Evolutionary conservation across 2,329 filamentous ascomycete species (phyloP).

Genomic region (Zymoseptoria crescenta): DNA sequence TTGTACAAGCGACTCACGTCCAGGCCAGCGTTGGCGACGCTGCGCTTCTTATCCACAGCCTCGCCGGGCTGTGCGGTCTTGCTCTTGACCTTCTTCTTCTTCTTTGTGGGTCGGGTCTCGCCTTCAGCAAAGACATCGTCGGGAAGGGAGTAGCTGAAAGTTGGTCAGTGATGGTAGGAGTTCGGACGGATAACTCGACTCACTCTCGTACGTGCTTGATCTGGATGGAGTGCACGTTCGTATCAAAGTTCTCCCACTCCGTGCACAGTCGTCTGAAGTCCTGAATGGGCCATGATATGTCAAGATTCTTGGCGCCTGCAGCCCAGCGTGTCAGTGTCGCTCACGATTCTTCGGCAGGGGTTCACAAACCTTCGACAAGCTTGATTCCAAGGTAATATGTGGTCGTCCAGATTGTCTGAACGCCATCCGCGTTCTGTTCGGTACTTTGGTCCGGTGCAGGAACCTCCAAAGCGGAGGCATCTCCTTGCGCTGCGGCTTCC

Average conservation of each 20-base stretch:
- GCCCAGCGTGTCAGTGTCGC: constrained; percentile 2
- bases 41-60: constrained; percentile 35
- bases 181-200: constrained; percentile 29
- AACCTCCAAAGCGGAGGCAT: constrained; percentile 33
- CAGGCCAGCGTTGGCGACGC: constrained; percentile 36
- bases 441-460: constrained; percentile 19
- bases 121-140: constrained; percentile 80
- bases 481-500: constrained; percentile 40
- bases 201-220: constrained; percentile 84
- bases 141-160: constrained; percentile 69
- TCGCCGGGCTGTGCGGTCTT: constrained; percentile 18
- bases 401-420: constrained; percentile 65
- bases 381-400: constrained; percentile 92
- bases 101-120: constrained; percentile 48
- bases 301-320: constrained; percentile 60
- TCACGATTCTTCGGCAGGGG: background rate
- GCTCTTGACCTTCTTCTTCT: constrained; percentile 35
- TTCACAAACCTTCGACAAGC: constrained; percentile 40
- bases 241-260: constrained; percentile 66
- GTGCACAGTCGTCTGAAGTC: constrained; percentile 80
- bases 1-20: constrained; percentile 34
- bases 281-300: constrained; percentile 72
- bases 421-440: constrained; percentile 34
- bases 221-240: constrained; percentile 67
- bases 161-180: constrained; percentile 9